Base-by-base conservation (phyloP, 208 protist genomes). In the Wallacemonas sp. region DNA sequence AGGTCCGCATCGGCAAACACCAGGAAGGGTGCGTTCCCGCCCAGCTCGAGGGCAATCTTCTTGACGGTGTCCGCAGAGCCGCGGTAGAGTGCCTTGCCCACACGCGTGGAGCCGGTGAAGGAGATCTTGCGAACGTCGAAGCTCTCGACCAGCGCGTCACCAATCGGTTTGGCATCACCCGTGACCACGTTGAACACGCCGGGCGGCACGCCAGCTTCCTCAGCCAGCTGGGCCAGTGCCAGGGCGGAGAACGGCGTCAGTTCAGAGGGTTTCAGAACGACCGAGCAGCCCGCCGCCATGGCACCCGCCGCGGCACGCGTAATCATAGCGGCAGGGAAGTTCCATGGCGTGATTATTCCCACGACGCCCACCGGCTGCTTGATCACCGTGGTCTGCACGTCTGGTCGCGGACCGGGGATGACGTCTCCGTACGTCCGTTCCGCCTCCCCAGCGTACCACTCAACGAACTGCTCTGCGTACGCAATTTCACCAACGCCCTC, bases 21-120 rank as follows among this genome's bases (percentile, higher is more conserved):
- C 39, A 97, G 77, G 46, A 92, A 84, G 4, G 94, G 90, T 41
- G 86, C 93, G 74, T 96, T 97, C n/a, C 95, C 95, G 53, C 95
- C 95, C 12, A 98, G 79, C 71, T 98, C 96, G 30, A 98, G 70
- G 11, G 79, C 80, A 17, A 91, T 39, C 70, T 82, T 88, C 56
- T 95, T 95, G 69, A 95, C 69, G n/a, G 87, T 88, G 19, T 80
- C 63, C 14, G 84, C 76, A 21, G 80, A 80, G 24, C 75, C 56
- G 27, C 55, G 69, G 53, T 78, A 88, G 31, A 97, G 75, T 27
- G 72, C 56, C 68, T 84, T 88, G 21, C 95, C 95, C 46, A 88
- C 86, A 17, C 61, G 33, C 24, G 83, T 88, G 46, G 82, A 93
- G 26, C 95, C 93, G 21, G 95, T 98, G 64, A 98, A 97, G 49